Percentiles rank a stretch among this genome's conserved stretches.
phyloP scores from a whole-genome alignment of 352 stramenopile genomes.

The Phytophthora foliorum region DNA sequence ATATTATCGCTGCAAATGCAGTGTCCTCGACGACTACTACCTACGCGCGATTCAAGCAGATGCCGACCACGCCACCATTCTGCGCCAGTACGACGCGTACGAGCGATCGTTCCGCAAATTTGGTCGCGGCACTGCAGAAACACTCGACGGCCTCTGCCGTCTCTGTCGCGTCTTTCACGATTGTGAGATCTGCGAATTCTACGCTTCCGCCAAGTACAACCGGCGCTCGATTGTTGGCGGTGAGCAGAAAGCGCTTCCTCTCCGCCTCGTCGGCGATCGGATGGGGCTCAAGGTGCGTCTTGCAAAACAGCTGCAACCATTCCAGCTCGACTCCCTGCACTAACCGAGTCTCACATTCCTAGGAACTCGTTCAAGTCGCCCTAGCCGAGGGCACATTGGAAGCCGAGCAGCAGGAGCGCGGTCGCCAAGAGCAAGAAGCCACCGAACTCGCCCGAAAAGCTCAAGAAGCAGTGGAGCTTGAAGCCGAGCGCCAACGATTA shows the following conservation, averaged over 20 bases:
- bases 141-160: conserved; percentile 53
- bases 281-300: conserved; percentile 59
- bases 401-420: conserved; percentile 48
- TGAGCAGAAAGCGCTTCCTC: conserved; percentile 36
- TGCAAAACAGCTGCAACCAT: no score
- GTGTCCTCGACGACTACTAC: conserved; percentile 86
- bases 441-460: conserved; percentile 7
- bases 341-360: conserved; percentile 3
- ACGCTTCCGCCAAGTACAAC: conserved; percentile 49
- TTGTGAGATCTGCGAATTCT: conserved; percentile 92
- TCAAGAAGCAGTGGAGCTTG: conserved; percentile 6
- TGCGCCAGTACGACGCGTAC: conserved; percentile 93
- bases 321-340: neutral
- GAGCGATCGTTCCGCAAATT: conserved; percentile 82
- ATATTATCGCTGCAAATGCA: conserved; percentile 5
- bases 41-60: conserved; percentile 91
- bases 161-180: conserved; percentile 85
- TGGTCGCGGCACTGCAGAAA: conserved; percentile 52
- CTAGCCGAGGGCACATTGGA: conserved; percentile 59
- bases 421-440: conserved; percentile 32
- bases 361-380: conserved; percentile 64
- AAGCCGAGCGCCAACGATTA: conserved; percentile 17
- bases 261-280: conserved; percentile 53
- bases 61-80: conserved; percentile 89
- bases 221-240: conserved; percentile 30